Conservation (phyloP, 768 basidiomycete genomes). For the Boletellus emodensis region DNA sequence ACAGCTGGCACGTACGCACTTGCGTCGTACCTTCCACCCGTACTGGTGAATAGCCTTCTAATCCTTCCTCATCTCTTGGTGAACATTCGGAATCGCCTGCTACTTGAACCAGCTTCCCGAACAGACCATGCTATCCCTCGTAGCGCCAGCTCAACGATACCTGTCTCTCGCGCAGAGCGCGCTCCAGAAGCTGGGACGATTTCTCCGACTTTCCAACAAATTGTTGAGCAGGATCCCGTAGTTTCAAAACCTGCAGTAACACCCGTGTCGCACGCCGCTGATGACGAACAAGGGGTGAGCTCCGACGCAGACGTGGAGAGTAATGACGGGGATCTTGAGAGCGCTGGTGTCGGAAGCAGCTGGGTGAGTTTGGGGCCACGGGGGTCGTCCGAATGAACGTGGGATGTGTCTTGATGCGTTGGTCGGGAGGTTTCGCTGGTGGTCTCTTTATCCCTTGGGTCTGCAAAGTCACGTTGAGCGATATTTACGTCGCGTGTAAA, state of each 20-base stretch:
- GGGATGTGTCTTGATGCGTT: not conserved
- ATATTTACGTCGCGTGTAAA: constrained; percentile 6
- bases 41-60: constrained; percentile 61
- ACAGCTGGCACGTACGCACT: constrained; percentile 67
- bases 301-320: constrained; percentile 73
- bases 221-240: constrained; percentile 7
- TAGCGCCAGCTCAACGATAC: constrained; percentile 12
- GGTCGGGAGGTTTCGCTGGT: not conserved
- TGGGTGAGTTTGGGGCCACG: constrained; percentile 60
- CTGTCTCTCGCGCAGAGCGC: constrained; percentile 12
- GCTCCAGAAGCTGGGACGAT: constrained; percentile 1
- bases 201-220: constrained; percentile 1
- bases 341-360: constrained; percentile 50
- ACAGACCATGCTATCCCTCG: constrained; percentile 32
- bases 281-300: constrained; percentile 38
- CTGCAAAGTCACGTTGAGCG: not conserved
- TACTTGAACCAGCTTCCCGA: constrained; percentile 46
- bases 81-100: constrained; percentile 55
- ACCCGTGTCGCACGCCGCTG: constrained; percentile 11
- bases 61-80: constrained; percentile 64
- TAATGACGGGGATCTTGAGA: constrained; percentile 50
- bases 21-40: constrained; percentile 65
- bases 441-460: not conserved
- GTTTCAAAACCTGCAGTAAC: constrained; percentile 7
- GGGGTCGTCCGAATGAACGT: constrained; percentile 17